Evolutionary conservation across 495 filamentous ascomycete species (phyloP), one percentile per base, ranked within the genome.

Genomic region (Sabuloglossum arenarium): DNA sequence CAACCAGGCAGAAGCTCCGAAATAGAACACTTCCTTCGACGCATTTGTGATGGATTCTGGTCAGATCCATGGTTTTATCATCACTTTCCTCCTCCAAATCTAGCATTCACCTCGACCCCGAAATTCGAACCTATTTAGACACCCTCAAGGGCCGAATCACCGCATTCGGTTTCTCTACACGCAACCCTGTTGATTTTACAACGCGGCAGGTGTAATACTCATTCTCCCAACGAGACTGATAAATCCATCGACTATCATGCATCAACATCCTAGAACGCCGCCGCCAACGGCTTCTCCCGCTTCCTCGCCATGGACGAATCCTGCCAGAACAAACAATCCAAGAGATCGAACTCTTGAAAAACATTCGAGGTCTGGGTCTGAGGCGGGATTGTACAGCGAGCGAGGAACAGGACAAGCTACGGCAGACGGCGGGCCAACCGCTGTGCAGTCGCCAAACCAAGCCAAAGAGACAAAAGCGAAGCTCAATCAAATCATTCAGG

Each of bases 401-500:
- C 28, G 65, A 68, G 21, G 65, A 27, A 11, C 23, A 67, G 67
- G 71, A 65, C 42, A 59, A 64, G 34, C 68, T 63, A 60, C 72
- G 65, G 72, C 74, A 51, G 64, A 70, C 28, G 72, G 69, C 23
- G 59, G 67, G 49, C 71, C 75, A 31, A 63, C 69, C 19, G 53
- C 65, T 60, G 73, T 61, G 47, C 66, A 63, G 52, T 57, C 56
- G 56, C 32, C 63, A 4, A 66, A 64, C 16, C 70, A 67, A 24
- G 65, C 62, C 5, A 75, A 71, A 63, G 84, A 86, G 55, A 76
- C 78, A 19, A 65, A 85, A 62, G 75, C 75, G 63, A 90, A 88
- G 66, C 71, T 94, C 59, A 88, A 86, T 63, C 88, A 94, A 72
- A 86, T 95, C 60, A 81, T 94, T 60, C 84, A 89, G 76, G 88